phyloP scores from a whole-genome alignment of 2,329 filamentous ascomycete species.

The Xylariaceae sp. region DNA sequence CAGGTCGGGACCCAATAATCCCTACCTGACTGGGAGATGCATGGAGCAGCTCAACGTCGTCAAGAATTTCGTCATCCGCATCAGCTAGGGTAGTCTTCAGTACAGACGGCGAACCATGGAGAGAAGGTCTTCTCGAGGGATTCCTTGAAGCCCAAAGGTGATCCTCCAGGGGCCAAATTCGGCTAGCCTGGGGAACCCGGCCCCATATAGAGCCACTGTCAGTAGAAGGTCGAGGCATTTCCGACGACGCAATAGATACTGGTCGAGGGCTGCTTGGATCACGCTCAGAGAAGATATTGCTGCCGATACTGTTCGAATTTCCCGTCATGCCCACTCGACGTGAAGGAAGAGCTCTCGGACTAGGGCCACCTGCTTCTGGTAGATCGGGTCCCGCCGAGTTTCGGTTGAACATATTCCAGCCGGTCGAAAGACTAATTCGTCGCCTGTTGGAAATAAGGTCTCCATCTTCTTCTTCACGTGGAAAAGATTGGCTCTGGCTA shows the following conservation, averaged over 20 bases:
- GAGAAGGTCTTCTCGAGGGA: conserved; percentile 78
- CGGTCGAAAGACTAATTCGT: conserved; percentile 58
- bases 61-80: conserved; percentile 66
- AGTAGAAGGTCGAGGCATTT: conserved; percentile 76
- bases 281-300: conserved; percentile 54
- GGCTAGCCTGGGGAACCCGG: conserved; percentile 54
- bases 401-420: conserved; percentile 61
- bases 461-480: conserved; percentile 60
- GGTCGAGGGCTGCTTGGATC: conserved; percentile 66
- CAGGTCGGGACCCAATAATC: conserved; percentile 79
- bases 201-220: conserved; percentile 79
- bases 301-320: conserved; percentile 52
- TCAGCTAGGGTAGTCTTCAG: conserved; percentile 64
- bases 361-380: conserved; percentile 37
- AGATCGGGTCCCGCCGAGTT: conserved; percentile 54
- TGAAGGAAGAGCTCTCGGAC: conserved; percentile 31
- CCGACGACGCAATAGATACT: conserved; percentile 68
- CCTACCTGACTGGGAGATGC: conserved; percentile 62
- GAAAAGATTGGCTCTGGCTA: conserved; percentile 78
- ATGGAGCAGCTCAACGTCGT: conserved; percentile 57
- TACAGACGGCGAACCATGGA: conserved; percentile 73
- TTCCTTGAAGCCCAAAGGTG: conserved; percentile 61
- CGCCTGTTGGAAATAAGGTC: conserved; percentile 58
- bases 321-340: conserved; percentile 30
- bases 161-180: conserved; percentile 67